Base-by-base conservation (phyloP, 441 rosid species). In the Populus hybrid region DNA sequence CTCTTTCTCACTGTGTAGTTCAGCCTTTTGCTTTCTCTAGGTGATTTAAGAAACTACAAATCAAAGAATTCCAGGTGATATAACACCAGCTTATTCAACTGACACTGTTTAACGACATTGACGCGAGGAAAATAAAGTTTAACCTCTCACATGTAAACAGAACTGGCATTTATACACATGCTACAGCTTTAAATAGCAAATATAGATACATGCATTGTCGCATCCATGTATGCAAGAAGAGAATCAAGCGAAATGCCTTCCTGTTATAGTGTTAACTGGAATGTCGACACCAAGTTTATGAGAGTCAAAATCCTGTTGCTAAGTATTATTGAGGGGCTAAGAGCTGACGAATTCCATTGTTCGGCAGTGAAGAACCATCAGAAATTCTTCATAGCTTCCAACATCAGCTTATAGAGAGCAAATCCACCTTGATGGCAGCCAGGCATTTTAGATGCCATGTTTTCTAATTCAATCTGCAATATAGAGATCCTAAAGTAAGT, bases 341-440 rank as follows among this genome's bases (percentile, higher is more conserved):
- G 38, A 56, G 38, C 65, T 9, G 64, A 31, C 11, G 40, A n/a
- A 61, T 77, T 67, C 50, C 45, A 53, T 68, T 69, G 67, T 72
- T n/a, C 59, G 64, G 77, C 76, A 56, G 72, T n/a, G 76, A 38
- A n/a, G 68, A 82, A 71, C 59, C 77, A 45, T 82, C 82, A 82
- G 42, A 40, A 74, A 68, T 83, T 84, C 78, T 82, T 81, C 77
- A 29, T 73, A 38, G 82, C 83, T 81, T 90, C 93, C 21, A 87
- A 73, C 93, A 94, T 90, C 88, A 86, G 81, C 81, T 89, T 87
- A 76, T 90, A 93, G 16, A 95, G 94, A 66, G 96, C 92, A 76
- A 89, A 86, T 67, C 98, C 98, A 81, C 98, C 99, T 69, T 84
- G 92, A 87, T 95, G 97, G 87, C 98, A 93, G 68, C 97, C 98